A percentile compares a stretch with the other conserved stretches of the same genome.
phyloP scores from a whole-genome alignment of 2,329 filamentous ascomycete species.

The Cladosporium oxysporum region DNA sequence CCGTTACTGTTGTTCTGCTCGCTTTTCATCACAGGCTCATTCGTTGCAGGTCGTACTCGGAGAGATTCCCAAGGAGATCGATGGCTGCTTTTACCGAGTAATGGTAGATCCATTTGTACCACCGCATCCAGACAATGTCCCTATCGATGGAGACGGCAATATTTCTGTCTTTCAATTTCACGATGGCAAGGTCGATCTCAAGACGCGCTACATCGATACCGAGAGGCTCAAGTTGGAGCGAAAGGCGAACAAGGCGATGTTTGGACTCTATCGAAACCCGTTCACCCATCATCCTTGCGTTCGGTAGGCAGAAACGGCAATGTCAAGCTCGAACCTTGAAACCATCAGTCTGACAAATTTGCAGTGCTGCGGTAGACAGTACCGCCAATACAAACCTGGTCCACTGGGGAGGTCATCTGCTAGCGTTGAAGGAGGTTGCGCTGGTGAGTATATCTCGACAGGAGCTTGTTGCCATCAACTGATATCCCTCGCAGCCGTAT shows the following conservation, averaged over 20 bases:
- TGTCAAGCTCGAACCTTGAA: background rate
- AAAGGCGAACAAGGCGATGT: constrained; percentile 44
- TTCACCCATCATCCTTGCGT: constrained; percentile 49
- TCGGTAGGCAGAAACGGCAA: background rate
- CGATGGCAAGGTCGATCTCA: constrained; percentile 46
- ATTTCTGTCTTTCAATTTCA: constrained; percentile 47
- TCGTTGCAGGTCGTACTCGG: constrained; percentile 29
- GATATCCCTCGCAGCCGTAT: constrained; percentile 32
- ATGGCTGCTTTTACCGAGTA: constrained; percentile 45
- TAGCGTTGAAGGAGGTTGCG: constrained; percentile 55
- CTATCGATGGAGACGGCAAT: constrained; percentile 49
- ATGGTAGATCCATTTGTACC: constrained; percentile 57
- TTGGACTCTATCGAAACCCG: constrained; percentile 60
- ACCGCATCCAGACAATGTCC: constrained; percentile 59
- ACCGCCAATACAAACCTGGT: constrained; percentile 63
- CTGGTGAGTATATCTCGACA: constrained; percentile 19
- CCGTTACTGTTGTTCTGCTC: background rate
- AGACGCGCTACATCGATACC: constrained; percentile 46
- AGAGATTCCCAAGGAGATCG: constrained; percentile 36
- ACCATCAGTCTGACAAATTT: background rate
- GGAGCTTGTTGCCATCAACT: background rate
- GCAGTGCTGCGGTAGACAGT: constrained; percentile 48
- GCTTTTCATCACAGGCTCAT: background rate
- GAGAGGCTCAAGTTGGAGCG: constrained; percentile 45
- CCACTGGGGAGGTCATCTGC: constrained; percentile 57